A percentile compares a stretch with the other conserved stretches of the same genome.
Conservation (phyloP, 1,139 yeast species). For the Taphrina flavorubra region DNA sequence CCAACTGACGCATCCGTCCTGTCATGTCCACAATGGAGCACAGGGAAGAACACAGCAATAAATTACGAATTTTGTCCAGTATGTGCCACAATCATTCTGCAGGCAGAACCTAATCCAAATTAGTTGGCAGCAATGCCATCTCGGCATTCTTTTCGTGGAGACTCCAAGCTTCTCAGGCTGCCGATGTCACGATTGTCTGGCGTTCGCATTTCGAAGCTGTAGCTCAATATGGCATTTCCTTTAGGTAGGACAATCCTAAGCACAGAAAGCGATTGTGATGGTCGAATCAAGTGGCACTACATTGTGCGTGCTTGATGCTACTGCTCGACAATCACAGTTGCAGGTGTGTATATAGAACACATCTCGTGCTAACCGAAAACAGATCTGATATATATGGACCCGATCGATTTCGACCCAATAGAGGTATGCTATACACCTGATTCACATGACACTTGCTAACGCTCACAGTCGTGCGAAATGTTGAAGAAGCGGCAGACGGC, state of each 20-base stretch:
- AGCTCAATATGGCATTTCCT: constrained; percentile 45
- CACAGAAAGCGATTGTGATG: background rate
- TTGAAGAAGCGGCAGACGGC: constrained; percentile 56
- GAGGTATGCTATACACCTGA: constrained; percentile 38
- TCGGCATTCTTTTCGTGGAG: constrained; percentile 48
- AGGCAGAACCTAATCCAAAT: background rate
- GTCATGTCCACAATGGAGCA: constrained; percentile 11
- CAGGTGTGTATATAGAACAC: no score
- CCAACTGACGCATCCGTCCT: background rate
- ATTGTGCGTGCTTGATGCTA: background rate
- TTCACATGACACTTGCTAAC: background rate
- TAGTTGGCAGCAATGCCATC: constrained; percentile 47
- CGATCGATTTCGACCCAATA: constrained; percentile 45
- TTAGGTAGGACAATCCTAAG: constrained; percentile 23
- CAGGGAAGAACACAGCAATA: constrained; percentile 23
- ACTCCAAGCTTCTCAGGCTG: constrained; percentile 46
- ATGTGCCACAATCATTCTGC: background rate
- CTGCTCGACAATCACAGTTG: no score
- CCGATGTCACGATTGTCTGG: constrained; percentile 47
- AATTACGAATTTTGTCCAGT: constrained; percentile 42
- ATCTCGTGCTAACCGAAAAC: constrained; percentile 20
- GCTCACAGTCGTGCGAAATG: constrained; percentile 47
- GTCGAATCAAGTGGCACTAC: background rate
- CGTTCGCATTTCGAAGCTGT: constrained; percentile 46
- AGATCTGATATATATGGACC: constrained; percentile 45